Evolutionary conservation across 2,329 filamentous ascomycete species (phyloP).

Genomic region (Leptosphaerulina australis): DNA sequence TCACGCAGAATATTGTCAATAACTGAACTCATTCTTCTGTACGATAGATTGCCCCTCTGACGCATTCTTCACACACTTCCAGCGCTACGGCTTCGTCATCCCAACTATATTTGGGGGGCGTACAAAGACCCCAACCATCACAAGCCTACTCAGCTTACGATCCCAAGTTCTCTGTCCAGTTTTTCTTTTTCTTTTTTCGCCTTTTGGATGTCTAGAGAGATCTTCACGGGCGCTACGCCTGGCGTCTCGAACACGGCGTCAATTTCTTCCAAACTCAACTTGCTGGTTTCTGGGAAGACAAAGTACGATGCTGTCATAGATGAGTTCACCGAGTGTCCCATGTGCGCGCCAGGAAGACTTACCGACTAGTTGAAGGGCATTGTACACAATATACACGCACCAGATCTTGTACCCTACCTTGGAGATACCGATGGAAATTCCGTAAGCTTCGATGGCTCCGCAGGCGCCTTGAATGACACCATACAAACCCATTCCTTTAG

Average conservation of each 20-base stretch:
- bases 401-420: slow-evolving; percentile 60
- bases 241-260: slow-evolving; percentile 63
- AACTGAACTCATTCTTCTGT: neutral
- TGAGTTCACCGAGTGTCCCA: neutral
- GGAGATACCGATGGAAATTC: slow-evolving; percentile 55
- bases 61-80: too few species aligned
- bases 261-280: slow-evolving; percentile 61
- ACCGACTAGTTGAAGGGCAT: slow-evolving; percentile 53
- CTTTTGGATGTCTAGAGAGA: slow-evolving; percentile 37
- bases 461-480: slow-evolving; percentile 54
- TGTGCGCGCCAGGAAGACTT: neutral
- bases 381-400: slow-evolving; percentile 59
- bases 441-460: slow-evolving; percentile 54
- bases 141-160: neutral
- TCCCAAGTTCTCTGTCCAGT: slow-evolving; percentile 9
- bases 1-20: too few species aligned
- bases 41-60: neutral
- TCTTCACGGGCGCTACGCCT: slow-evolving; percentile 52
- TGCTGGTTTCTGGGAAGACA: slow-evolving; percentile 60
- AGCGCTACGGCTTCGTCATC: too few species aligned
- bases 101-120: neutral
- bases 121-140: neutral
- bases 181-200: slow-evolving; percentile 14
- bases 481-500: slow-evolving; percentile 53
- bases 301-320: slow-evolving; percentile 50